These are phyloP conservation scores for Metschnikowia reukaufii DNA, from an alignment of 805 yeast genomes.

Conservation along the genomic window DNA sequence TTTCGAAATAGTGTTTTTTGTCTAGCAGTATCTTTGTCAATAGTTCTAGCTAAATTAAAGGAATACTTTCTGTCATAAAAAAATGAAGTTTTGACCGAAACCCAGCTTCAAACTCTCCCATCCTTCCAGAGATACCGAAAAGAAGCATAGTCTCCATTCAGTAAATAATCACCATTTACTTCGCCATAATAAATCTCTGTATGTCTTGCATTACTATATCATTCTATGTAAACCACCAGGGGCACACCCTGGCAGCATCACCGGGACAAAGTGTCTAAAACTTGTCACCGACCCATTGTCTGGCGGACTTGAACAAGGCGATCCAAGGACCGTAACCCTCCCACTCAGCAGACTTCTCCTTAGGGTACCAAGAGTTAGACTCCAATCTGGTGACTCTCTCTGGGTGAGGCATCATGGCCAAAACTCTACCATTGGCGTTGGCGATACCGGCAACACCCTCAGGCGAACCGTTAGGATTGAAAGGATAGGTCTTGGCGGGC, in stretches of 20 bases:
- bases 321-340: constrained; percentile 94
- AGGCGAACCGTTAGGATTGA: constrained; percentile 95
- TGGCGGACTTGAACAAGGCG: constrained; percentile 84
- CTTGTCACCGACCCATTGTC: constrained; percentile 79
- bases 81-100: too few species aligned
- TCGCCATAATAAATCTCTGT: neutral
- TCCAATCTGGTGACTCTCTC: constrained; percentile 90
- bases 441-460: constrained; percentile 90
- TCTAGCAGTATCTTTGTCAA: too few species aligned
- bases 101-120: too few species aligned
- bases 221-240: neutral
- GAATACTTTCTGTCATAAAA: too few species aligned
- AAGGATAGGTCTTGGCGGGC: constrained; percentile 80
- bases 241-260: neutral
- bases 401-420: constrained; percentile 99
- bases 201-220: neutral
- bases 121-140: too few species aligned
- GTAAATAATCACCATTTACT: neutral
- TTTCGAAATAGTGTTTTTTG: too few species aligned
- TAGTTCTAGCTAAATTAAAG: too few species aligned
- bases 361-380: constrained; percentile 88
- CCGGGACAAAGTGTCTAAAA: constrained; percentile 9
- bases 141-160: too few species aligned
- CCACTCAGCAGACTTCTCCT: constrained; percentile 59
- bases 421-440: constrained; percentile 88